These are phyloP conservation scores for Vanderwaltozyma polyspora DNA, from an alignment of 805 yeast species.

Conservation along the genomic window DNA sequence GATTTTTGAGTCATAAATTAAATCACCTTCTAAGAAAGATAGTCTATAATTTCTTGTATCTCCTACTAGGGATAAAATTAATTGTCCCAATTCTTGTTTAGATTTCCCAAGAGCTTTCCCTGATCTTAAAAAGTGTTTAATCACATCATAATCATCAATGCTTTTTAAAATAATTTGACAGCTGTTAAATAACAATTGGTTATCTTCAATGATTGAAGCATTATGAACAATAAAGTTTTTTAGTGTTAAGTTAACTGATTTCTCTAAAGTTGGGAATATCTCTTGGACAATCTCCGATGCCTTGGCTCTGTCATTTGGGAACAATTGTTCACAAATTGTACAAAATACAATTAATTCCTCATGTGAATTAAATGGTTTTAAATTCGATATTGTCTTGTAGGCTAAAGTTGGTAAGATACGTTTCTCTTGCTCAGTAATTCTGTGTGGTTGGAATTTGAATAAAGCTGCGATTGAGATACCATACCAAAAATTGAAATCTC, in stretches of 20 bases:
- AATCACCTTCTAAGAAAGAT: slow-evolving; percentile 39
- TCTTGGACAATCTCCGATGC: slow-evolving; percentile 28
- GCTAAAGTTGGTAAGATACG: slow-evolving; percentile 52
- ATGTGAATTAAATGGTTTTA: slow-evolving; percentile 41
- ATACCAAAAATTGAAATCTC: slow-evolving; percentile 40
- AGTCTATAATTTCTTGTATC: slow-evolving; percentile 46
- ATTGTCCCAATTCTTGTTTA: slow-evolving; percentile 23
- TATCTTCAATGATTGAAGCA: slow-evolving; percentile 32
- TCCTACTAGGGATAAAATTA: slow-evolving; percentile 20
- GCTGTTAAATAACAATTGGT: slow-evolving; percentile 34
- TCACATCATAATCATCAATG: slow-evolving; percentile 55
- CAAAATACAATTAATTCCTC: slow-evolving; percentile 60
- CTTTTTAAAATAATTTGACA: slow-evolving; percentile 38
- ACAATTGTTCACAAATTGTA: slow-evolving; percentile 33
- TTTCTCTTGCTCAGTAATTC: slow-evolving; percentile 34
- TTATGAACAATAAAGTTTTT: slow-evolving; percentile 42
- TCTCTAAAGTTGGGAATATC: slow-evolving; percentile 24
- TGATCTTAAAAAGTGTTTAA: slow-evolving; percentile 31
- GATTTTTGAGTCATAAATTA: slow-evolving; percentile 9
- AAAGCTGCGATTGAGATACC: slow-evolving; percentile 36
- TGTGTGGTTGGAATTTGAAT: slow-evolving; percentile 31
- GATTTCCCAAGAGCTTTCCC: slow-evolving; percentile 51
- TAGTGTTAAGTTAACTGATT: slow-evolving; percentile 47
- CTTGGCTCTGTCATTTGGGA: slow-evolving; percentile 21
- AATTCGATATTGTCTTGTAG: slow-evolving; percentile 39